phyloP scores from a whole-genome alignment of 2,329 filamentous ascomycete species.

The Aspergillus flavus region DNA sequence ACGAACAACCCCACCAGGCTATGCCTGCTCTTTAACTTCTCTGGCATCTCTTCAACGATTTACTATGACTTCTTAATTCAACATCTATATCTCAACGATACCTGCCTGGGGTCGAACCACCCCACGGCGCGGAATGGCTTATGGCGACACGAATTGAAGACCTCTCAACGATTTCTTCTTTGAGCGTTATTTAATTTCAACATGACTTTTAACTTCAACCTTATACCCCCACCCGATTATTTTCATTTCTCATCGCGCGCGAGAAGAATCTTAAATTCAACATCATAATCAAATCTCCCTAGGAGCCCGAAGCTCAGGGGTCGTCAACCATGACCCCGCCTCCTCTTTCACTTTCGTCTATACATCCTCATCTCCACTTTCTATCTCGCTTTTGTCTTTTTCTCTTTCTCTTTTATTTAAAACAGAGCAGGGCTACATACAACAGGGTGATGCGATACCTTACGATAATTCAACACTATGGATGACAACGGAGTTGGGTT shows the following conservation, averaged over 20 bases:
- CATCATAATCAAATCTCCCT: conserved; percentile 18
- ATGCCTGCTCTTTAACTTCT: conserved; percentile 14
- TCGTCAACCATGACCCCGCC: not conserved
- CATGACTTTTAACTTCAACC: conserved; percentile 32
- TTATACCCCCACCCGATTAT: conserved; percentile 36
- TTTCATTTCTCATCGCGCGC: conserved; percentile 15
- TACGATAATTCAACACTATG: conserved; percentile 27
- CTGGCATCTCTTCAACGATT: conserved; percentile 16
- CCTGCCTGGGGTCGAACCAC: conserved; percentile 18
- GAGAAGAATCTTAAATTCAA: conserved; percentile 22
- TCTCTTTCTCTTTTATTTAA: conserved; percentile 8
- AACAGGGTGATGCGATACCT: conserved; percentile 11
- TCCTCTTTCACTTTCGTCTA: conserved; percentile 1
- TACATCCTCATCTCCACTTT: not conserved
- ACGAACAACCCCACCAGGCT: conserved; percentile 8
- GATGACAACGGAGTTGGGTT: conserved; percentile 29
- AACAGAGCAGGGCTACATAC: conserved; percentile 4
- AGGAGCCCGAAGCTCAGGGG: conserved; percentile 10
- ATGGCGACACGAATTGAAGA: conserved; percentile 44
- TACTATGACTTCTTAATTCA: conserved; percentile 34
- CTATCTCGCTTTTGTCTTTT: conserved; percentile 14
- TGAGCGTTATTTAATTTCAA: conserved; percentile 44
- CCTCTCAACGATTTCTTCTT: conserved; percentile 46
- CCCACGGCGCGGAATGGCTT: conserved; percentile 31
- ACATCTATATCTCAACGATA: conserved; percentile 42